These are phyloP conservation scores for Sonneratia caseolaris DNA, from an alignment of 345 rosid genomes.

Conservation along the genomic window DNA sequence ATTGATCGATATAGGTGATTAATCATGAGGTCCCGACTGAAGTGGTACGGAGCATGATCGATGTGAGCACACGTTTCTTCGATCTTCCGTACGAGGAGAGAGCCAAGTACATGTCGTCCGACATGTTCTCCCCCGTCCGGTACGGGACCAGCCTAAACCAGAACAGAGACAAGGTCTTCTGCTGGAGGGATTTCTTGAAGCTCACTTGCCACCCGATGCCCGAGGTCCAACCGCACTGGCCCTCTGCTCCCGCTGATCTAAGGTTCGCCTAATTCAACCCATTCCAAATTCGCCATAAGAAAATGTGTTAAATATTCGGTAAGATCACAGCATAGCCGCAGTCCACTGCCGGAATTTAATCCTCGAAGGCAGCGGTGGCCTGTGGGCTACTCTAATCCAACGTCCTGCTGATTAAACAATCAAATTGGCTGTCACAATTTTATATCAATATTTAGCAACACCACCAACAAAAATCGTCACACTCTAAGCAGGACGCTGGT, in stretches of 20 bases:
- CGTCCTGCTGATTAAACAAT: neutral
- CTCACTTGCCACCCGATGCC: constrained; percentile 51
- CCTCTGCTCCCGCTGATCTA: constrained; percentile 66
- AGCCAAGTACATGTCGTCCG: constrained; percentile 65
- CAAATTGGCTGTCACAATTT: no score
- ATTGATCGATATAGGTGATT: constrained; percentile 35
- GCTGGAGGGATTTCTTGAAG: constrained; percentile 90
- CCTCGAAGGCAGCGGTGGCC: neutral
- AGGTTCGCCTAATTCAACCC: constrained; percentile 25
- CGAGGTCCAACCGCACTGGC: constrained; percentile 60
- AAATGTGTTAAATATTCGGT: no score
- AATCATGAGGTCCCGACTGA: constrained; percentile 58
- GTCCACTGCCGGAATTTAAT: no score
- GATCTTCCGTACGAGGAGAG: constrained; percentile 64
- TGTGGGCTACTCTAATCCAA: neutral
- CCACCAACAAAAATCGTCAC: neutral
- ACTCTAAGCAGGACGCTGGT: constrained; percentile 34
- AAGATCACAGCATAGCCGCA: no score
- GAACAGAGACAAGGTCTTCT: constrained; percentile 63
- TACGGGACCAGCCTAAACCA: constrained; percentile 91
- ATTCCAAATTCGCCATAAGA: neutral
- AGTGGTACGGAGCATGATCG: constrained; percentile 46
- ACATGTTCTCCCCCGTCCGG: constrained; percentile 59
- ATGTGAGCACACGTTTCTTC: constrained; percentile 57
- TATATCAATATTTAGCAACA: neutral